Evolutionary conservation across 106 monocot genomes (phyloP).

Genomic region (Dendrobium catenatum): DNA sequence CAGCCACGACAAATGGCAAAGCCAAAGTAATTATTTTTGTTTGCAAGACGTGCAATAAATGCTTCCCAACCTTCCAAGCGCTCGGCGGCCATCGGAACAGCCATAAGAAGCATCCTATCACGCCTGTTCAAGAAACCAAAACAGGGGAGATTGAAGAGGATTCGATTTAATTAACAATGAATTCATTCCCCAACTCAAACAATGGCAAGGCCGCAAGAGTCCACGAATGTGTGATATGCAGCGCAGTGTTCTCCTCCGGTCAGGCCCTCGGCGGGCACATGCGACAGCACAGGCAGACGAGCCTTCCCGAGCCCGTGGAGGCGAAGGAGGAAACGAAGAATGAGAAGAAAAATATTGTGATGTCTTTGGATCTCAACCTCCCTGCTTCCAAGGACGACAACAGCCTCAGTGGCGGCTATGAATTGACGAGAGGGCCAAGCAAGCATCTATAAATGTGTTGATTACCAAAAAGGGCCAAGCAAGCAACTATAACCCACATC

Average conservation of each 20-base stretch:
- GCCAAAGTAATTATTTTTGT: slow-evolving; percentile 30
- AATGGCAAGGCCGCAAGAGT: slow-evolving; percentile 20
- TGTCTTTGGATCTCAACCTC: slow-evolving; percentile 73
- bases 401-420: not conserved
- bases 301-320: not conserved
- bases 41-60: slow-evolving; percentile 66
- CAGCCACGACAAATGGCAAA: not conserved
- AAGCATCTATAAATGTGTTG: too few relatives aligned
- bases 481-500: too few relatives aligned
- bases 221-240: slow-evolving; percentile 80
- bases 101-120: slow-evolving; percentile 46
- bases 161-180: slow-evolving; percentile 12
- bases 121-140: not conserved
- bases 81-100: slow-evolving; percentile 79
- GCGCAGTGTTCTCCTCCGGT: slow-evolving; percentile 75
- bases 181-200: not conserved
- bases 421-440: not conserved
- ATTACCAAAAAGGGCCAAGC: too few relatives aligned
- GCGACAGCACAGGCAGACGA: too few relatives aligned
- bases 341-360: slow-evolving; percentile 16
- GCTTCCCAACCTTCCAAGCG: slow-evolving; percentile 66
- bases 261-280: slow-evolving; percentile 98
- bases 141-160: not conserved
- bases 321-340: slow-evolving; percentile 15
- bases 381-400: slow-evolving; percentile 58